Percentiles rank a stretch among this genome's conserved stretches.
Conservation (phyloP, 495 filamentous ascomycete genomes). For the Aspergillus avenaceus region DNA sequence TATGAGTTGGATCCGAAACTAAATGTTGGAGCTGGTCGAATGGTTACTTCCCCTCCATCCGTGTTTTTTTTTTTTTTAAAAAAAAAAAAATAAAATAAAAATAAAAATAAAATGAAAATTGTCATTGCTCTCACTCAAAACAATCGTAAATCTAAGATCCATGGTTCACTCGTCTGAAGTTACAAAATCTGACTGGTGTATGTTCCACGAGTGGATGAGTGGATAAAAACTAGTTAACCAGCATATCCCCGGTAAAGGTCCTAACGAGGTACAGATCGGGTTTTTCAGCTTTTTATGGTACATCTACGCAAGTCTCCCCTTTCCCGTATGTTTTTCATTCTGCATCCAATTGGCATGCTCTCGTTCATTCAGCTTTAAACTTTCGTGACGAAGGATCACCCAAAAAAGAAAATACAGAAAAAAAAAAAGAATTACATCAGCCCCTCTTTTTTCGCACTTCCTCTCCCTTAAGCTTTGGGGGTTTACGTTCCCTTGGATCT, state of each 20-base stretch:
- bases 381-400: background rate
- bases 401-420: background rate
- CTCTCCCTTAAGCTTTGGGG: background rate
- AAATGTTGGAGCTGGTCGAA: too few relatives aligned
- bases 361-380: background rate
- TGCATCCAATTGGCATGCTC: background rate
- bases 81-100: too few relatives aligned
- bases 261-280: background rate
- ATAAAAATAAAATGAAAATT: too few relatives aligned
- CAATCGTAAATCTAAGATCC: background rate
- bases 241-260: background rate
- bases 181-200: background rate
- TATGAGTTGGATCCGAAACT: too few relatives aligned
- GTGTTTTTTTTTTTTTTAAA: too few relatives aligned
- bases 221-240: background rate
- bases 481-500: background rate
- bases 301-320: background rate
- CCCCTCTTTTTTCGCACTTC: background rate
- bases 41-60: too few relatives aligned
- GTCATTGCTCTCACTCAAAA: too few relatives aligned
- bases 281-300: background rate
- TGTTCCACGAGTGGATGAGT: background rate
- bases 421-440: background rate
- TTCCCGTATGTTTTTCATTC: background rate
- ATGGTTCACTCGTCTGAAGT: background rate